phyloP scores from a whole-genome alignment of 2,329 filamentous ascomycete species.

The Pezicula carpinea region DNA sequence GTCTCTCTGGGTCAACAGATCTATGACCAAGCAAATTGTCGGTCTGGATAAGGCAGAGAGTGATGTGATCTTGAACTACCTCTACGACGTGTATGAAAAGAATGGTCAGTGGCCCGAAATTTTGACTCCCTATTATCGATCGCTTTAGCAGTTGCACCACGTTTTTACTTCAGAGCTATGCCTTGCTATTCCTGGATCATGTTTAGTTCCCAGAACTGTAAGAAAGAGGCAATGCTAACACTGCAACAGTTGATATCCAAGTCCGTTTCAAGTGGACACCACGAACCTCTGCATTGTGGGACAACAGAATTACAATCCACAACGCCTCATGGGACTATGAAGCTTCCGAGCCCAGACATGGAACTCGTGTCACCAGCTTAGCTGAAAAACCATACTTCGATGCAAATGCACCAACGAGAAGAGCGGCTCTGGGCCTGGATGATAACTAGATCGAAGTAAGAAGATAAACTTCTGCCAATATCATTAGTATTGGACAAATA shows the following conservation, averaged over 20 bases:
- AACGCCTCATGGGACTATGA: constrained; percentile 73
- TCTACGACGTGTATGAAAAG: constrained; percentile 64
- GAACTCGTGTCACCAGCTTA: constrained; percentile 65
- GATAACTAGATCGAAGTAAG: constrained; percentile 33
- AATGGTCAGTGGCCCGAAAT: constrained; percentile 25
- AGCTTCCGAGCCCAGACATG: constrained; percentile 61
- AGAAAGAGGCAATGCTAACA: too few species aligned
- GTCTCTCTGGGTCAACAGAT: constrained; percentile 65
- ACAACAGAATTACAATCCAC: constrained; percentile 70
- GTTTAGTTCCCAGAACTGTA: too few species aligned
- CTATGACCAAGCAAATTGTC: constrained; percentile 64
- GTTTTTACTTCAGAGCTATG: too few species aligned
- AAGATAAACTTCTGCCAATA: not conserved
- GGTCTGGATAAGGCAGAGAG: constrained; percentile 66
- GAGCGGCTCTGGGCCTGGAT: constrained; percentile 61
- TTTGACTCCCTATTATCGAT: too few species aligned
- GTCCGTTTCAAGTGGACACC: constrained; percentile 68
- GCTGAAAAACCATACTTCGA: constrained; percentile 70
- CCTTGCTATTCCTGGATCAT: too few species aligned
- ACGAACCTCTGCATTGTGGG: constrained; percentile 63
- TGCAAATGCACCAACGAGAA: constrained; percentile 56
- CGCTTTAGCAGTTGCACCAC: too few species aligned
- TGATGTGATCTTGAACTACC: constrained; percentile 60
- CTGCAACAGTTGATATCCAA: constrained; percentile 58
- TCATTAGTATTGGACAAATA: not conserved